Conservation (phyloP, 371 early-diverging fungal genomes). For the Mucor plumbeus region DNA sequence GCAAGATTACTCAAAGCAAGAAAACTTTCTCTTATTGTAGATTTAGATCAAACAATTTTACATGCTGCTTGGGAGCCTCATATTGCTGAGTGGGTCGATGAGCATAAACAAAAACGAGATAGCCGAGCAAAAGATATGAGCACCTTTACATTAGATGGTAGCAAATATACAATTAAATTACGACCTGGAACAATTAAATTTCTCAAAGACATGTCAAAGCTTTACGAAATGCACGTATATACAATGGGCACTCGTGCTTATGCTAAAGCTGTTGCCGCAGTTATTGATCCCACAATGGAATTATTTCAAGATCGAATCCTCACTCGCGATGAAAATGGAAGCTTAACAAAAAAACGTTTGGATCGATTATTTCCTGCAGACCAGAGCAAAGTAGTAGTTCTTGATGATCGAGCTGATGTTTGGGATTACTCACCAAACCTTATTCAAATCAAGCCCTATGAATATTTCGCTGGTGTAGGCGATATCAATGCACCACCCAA, state of each 20-base stretch:
- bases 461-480: conserved; percentile 92
- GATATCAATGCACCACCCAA: conserved; percentile 87
- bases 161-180: conserved; percentile 85
- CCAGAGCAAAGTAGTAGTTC: conserved; percentile 94
- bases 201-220: conserved; percentile 64
- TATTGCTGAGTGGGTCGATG: conserved; percentile 82
- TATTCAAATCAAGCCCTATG: conserved; percentile 87
- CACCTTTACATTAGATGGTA: conserved; percentile 70
- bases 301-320: conserved; percentile 93
- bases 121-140: conserved; percentile 69
- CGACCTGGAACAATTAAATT: conserved; percentile 85
- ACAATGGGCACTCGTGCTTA: conserved; percentile 99
- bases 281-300: conserved; percentile 85
- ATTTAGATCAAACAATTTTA: conserved; percentile 98
- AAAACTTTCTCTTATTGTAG: conserved; percentile 93
- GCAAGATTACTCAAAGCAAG: conserved; percentile 65
- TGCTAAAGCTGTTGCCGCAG: conserved; percentile 87
- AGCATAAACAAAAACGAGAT: conserved; percentile 67
- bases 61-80: conserved; percentile 91
- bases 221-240: conserved; percentile 98
- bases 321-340: conserved; percentile 94
- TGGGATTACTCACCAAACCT: conserved; percentile 95
- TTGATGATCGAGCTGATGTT: conserved; percentile 99
- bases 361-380: conserved; percentile 94
- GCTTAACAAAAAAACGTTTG: conserved; percentile 84